Evolutionary conservation across 305 asterid genomes (phyloP), one percentile per base, ranked within the genome.

Genomic region (Euphrasia arctica): DNA sequence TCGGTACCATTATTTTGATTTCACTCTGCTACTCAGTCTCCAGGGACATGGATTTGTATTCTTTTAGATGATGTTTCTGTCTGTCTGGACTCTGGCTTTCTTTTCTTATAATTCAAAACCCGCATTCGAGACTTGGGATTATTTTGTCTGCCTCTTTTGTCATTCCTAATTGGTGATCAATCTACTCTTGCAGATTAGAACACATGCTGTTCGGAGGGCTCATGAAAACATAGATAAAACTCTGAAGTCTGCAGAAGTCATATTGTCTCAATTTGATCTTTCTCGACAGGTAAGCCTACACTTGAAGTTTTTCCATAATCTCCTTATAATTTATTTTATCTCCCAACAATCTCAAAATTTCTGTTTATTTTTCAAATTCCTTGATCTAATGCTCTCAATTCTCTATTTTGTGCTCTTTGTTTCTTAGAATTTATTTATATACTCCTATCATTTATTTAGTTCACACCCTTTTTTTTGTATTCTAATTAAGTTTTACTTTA

Each of bases 171-270:
- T 31, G n/a, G 4, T 67, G 60, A 55, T 71, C 59, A 43, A 58
- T 73, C 48, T 69, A 55, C 36, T 70, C 72, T 67, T 80, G 77
- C 78, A 94, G 99, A 80, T 90, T 67, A 90, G 95, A 76, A 94
- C 99, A 36, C 97, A 94, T 80, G 90, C 97, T 60, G 83, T 90
- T 62, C 79, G 97, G 77, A 84, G 85, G 77, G 97, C 99, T 58
- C 99, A 94, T 73, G 96, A 90, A 78, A 94, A 90, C 77, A 94
- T 94, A 34, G 96, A 94, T 78, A 86, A 67, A 79, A 88, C 97
- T 62, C 66, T 94, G 80, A 94, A 90, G 86, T 88, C 99, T 18
- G 96, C 96, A 31, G 96, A 90, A 70, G 91, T 88, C 78, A 89
- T 94, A 79, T 76, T 94, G 76, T 70, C 91, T 29, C 95, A 90